Evolutionary conservation across 768 basidiomycete genomes (phyloP), one percentile per base, ranked within the genome.

Genomic region (Kwoniella mangroviensis): DNA sequence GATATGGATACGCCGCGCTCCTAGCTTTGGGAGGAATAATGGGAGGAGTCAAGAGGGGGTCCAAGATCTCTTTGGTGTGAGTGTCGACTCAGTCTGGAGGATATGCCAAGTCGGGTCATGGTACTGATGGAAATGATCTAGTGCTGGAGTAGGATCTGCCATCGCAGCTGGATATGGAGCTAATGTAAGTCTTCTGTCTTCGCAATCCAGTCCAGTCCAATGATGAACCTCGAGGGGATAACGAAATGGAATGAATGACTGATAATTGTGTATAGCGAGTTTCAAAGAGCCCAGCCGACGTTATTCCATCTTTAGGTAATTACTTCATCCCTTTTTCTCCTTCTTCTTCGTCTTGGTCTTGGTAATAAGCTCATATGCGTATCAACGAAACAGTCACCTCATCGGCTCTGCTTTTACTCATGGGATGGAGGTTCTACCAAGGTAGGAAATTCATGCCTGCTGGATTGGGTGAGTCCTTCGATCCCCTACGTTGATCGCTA

Each of bases 361-460:
- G 49, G n/a, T 51, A 51, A 15, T 15, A 51, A 51, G n/a, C 49
- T 13, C 15, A 55, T 55, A 24, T 2, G 12, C 2, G 4, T 3
- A 34, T 22, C 9, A 17, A 34, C 5, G 5, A 12, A n/a, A 19
- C 51, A 70, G 65, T 43, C 12, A 69, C 60, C 28, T 52, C 66
- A 0, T 52, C 61, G 0, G 41, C 63, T 1, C 24, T 68, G 9
- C 58, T 67, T 2, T 34, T 63, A 17, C 7, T 72, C 5, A 72
- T 72, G 70, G 21, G 56, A 24, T 67, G 60, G 9, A 54, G 70
- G 59, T 65, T 72, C 45, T 41, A 34, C 17, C 56, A 67, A 49
- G 42, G 60, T 51, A 57, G 62, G 10, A 72, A 72, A 51, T 67
- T 72, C 62, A 72, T 72, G 70, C 70, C 70, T n/a, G 70, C 70